A percentile compares a stretch with the other conserved stretches of the same genome.
Evolutionary conservation across 192 early-diverging fungal genomes (phyloP).

Genomic region (Oehlia diaphana): DNA sequence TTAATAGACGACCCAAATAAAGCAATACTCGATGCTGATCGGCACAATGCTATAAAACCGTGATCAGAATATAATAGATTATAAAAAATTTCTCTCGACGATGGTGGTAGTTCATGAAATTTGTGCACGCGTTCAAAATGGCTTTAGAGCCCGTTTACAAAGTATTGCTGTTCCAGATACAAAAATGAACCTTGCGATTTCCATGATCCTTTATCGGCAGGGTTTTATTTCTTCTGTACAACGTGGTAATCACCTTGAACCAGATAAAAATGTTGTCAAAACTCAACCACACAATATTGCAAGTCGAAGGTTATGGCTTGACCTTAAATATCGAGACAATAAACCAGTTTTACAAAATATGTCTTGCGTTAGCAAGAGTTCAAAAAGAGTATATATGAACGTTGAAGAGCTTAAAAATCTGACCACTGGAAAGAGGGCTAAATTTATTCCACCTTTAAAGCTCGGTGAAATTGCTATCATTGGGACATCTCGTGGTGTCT

Average conservation of each 20-base stretch:
- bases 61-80: no score
- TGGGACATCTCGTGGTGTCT: conserved; percentile 80
- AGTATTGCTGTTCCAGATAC: conserved; percentile 86
- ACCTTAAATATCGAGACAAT: conserved; percentile 90
- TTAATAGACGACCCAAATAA: no score
- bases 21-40: no score
- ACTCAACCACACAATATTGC: conserved; percentile 84
- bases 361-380: conserved; percentile 83
- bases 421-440: conserved; percentile 67
- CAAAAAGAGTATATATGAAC: conserved; percentile 76
- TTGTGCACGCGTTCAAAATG: conserved; percentile 88
- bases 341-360: conserved; percentile 78
- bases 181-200: conserved; percentile 83
- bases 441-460: conserved; percentile 78
- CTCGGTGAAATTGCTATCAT: conserved; percentile 93
- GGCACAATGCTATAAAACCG: no score
- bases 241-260: conserved; percentile 76
- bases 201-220: conserved; percentile 86
- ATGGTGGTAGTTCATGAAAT: conserved; percentile 58
- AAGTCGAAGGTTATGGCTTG: conserved; percentile 86
- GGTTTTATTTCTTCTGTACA: conserved; percentile 83
- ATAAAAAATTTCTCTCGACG: neutral
- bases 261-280: conserved; percentile 68
- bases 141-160: conserved; percentile 77
- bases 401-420: conserved; percentile 79